phyloP scores from a whole-genome alignment of 75 land plant genomes.

The Sequoia sempervirens region DNA sequence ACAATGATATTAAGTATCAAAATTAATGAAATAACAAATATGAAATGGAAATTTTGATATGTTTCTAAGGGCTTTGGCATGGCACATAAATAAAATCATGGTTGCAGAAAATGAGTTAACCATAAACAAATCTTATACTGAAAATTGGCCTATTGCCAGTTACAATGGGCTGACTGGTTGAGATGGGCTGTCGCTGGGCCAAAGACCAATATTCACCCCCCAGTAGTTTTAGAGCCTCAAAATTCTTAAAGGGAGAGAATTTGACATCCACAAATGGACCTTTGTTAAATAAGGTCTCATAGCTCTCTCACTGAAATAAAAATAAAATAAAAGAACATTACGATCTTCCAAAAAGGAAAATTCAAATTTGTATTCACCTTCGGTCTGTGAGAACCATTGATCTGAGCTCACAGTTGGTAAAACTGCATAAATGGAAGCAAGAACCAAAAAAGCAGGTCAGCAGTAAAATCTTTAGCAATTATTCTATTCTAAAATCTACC shows the following conservation, averaged over 20 bases:
- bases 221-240: neutral
- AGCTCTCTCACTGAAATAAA: neutral
- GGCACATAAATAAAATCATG: neutral
- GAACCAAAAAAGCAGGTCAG: neutral
- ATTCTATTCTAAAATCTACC: neutral
- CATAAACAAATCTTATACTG: neutral
- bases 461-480: neutral
- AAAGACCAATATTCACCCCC: neutral
- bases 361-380: constrained; percentile 27
- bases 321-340: neutral
- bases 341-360: neutral
- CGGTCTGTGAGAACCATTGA: constrained; percentile 57
- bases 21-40: constrained; percentile 5
- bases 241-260: neutral
- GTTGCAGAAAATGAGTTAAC: neutral
- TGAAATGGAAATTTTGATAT: neutral
- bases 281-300: neutral
- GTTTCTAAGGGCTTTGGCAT: neutral
- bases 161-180: neutral
- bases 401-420: constrained; percentile 73
- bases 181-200: neutral
- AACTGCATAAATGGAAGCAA: constrained; percentile 36
- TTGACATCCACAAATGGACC: neutral
- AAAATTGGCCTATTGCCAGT: neutral
- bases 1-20: neutral